Percentiles rank a stretch among this genome's conserved stretches.
phyloP scores from a whole-genome alignment of 768 basidiomycete species.

The Collybiopsis luxurians region DNA sequence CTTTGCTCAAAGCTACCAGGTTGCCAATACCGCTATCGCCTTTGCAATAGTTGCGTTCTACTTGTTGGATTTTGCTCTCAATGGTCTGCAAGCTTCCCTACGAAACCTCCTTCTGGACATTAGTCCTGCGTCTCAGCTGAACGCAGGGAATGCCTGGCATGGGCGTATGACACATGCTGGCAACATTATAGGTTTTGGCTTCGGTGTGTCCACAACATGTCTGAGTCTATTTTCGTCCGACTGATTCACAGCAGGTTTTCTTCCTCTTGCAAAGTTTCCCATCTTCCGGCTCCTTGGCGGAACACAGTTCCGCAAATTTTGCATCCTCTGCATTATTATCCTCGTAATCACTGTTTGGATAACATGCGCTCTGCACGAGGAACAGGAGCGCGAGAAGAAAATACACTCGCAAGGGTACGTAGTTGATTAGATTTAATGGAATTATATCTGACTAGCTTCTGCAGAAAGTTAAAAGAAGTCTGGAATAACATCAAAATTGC shows the following conservation, averaged over 20 bases:
- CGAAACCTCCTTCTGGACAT: slow-evolving; percentile 93
- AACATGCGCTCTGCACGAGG: slow-evolving; percentile 85
- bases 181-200: slow-evolving; percentile 92
- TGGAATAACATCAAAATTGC: slow-evolving; percentile 75
- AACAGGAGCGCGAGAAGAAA: slow-evolving; percentile 57
- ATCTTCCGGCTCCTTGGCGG: slow-evolving; percentile 82
- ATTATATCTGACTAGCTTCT: slow-evolving; percentile 11
- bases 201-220: slow-evolving; percentile 50
- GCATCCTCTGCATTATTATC: slow-evolving; percentile 77
- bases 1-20: slow-evolving; percentile 35
- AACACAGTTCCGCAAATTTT: slow-evolving; percentile 95
- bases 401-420: slow-evolving; percentile 40
- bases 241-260: slow-evolving; percentile 55
- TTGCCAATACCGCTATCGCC: slow-evolving; percentile 68
- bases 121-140: slow-evolving; percentile 85
- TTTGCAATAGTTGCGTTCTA: slow-evolving; percentile 92
- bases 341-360: slow-evolving; percentile 81
- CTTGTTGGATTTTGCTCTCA: slow-evolving; percentile 94
- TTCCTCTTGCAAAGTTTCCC: slow-evolving; percentile 81
- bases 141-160: slow-evolving; percentile 97
- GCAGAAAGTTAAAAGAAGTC: slow-evolving; percentile 69
- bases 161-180: slow-evolving; percentile 96
- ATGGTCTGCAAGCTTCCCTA: slow-evolving; percentile 90
- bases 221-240: slow-evolving; percentile 5
- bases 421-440: slow-evolving; percentile 5